Percentiles rank a stretch among this genome's conserved stretches.
phyloP scores from a whole-genome alignment of 1,284 basidiomycete genomes.

The Microbotryum scabiosae region DNA sequence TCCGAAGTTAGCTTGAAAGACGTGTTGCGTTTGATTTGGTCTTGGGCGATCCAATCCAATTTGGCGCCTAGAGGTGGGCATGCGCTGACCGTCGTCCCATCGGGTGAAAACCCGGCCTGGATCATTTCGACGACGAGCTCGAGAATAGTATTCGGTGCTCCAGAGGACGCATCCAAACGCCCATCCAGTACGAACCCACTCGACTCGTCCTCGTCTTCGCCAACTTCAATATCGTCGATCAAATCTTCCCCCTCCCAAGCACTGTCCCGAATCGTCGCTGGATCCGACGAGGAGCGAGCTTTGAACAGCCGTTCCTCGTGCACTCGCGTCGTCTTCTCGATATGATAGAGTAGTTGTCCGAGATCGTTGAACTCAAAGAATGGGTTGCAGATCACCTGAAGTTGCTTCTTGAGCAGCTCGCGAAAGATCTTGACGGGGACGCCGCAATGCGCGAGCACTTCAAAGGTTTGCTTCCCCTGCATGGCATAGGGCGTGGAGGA shows the following conservation, averaged over 20 bases:
- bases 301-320: conserved; percentile 15
- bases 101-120: conserved; percentile 31
- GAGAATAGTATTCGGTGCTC: conserved; percentile 29
- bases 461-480: conserved; percentile 24
- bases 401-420: conserved; percentile 6
- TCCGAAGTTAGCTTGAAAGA: conserved; percentile 15
- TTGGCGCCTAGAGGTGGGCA: conserved; percentile 26
- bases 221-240: background rate
- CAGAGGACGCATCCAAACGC: conserved; percentile 26
- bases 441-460: conserved; percentile 22
- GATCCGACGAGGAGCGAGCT: conserved; percentile 9
- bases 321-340: conserved; percentile 11
- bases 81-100: background rate
- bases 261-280: conserved; percentile 1
- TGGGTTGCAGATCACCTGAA: background rate
- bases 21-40: conserved; percentile 1
- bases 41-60: background rate
- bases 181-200: conserved; percentile 14
- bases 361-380: conserved; percentile 4
- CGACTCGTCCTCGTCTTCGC: background rate
- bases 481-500: background rate
- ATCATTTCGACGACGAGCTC: conserved; percentile 36
- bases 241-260: background rate
- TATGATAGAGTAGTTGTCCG: conserved; percentile 11
- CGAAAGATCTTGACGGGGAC: conserved; percentile 9